Evolutionary conservation across 192 early-diverging fungal genomes (phyloP), one percentile per base, ranked within the genome.

Genomic region (Spizellomyces sp.): DNA sequence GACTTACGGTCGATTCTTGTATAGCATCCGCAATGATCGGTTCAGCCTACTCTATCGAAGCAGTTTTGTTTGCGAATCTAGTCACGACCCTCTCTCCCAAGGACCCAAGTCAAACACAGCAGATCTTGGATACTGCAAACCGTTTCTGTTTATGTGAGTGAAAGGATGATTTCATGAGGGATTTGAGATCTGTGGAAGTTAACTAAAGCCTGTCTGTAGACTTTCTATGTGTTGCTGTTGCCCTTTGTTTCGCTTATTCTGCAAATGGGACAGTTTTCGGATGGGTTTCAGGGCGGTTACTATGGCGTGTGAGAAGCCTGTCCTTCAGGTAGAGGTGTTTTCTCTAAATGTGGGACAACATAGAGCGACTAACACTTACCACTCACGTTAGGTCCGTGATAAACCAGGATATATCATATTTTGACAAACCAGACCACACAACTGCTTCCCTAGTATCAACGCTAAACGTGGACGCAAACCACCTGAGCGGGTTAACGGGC

Each of bases 371-470:
- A 19, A n/a, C 52, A 19, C 14, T 55, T 55, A 2, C 52, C 27
- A 36, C 27, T 36, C 27, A 36, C 27, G 27, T 15, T 55, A 19
- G 52, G 19, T 55, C 52, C 52, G 19, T 55, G 6, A 41, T 62
- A 15, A 17, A 62, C 17, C 60, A 62, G 15, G 17, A n/a, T 8
- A 62, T 62, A n/a, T 62, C 60, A 15, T 85, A 68, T 68, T 83
- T 83, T 66, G 83, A 85, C 60, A 76, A 81, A n/a, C 84, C 88
- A 48, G 58, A 73, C 27, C 82, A 93, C 77, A 86, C 79, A 21
- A 79, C 83, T 15, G 94, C 94, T 41, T 84, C 88, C 19, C 74
- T 97, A 59, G 91, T 91, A 19, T 83, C 90, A 17, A 78, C 86
- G 45, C 83, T 97, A 46, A 87, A 94, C 9, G 86, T 85, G 8